Base-by-base conservation (phyloP, 2,329 filamentous ascomycete species). In the Coniella lustricola region DNA sequence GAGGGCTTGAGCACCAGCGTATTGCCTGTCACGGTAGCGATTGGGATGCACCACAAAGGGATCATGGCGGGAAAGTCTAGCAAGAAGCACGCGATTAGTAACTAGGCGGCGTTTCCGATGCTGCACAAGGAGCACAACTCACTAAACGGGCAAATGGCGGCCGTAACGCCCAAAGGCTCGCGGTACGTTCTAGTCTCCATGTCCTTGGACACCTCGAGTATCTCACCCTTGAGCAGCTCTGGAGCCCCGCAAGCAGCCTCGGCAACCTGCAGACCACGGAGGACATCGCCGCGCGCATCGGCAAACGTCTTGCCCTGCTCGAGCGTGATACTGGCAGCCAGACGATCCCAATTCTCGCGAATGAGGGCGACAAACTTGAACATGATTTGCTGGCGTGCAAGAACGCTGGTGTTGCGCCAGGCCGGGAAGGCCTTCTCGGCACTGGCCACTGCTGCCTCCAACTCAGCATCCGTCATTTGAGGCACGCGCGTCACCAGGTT, bases 51-150 rank as follows among this genome's bases (percentile, higher is more conserved):
- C 87, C 87, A 94, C n/a, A 94, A 76, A 3, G 87, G 88, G 65
- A 94, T 93, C 87, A 94, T 94, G 59, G 87, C 87, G 37, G 87
- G 87, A 70, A 93, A 93, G 74, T 93, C 84, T 87, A 52, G 25
- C 5, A 2, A 21, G 12, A 21, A 8, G 12, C 9, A 14, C 7
- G n/a, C n/a, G n/a, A n/a, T n/a, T n/a, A n/a, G n/a, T n/a, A n/a
- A n/a, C 25, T 29, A 29, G 25, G 25, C n/a, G n/a, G n/a, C n/a
- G n/a, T n/a, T n/a, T n/a, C n/a, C n/a, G n/a, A n/a, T n/a, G n/a
- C n/a, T n/a, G n/a, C n/a, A n/a, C n/a, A n/a, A n/a, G n/a, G n/a
- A n/a, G 59, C 49, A 58, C 17, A 42, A 70, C 82, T 66, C 65
- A 88, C 84, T 93, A 64, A 93, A 93, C 2, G 87, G 87, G 74